Evolutionary conservation across 257 asterid species (phyloP), one percentile per base, ranked within the genome.

Genomic region (Solanum pimpinellifolium): DNA sequence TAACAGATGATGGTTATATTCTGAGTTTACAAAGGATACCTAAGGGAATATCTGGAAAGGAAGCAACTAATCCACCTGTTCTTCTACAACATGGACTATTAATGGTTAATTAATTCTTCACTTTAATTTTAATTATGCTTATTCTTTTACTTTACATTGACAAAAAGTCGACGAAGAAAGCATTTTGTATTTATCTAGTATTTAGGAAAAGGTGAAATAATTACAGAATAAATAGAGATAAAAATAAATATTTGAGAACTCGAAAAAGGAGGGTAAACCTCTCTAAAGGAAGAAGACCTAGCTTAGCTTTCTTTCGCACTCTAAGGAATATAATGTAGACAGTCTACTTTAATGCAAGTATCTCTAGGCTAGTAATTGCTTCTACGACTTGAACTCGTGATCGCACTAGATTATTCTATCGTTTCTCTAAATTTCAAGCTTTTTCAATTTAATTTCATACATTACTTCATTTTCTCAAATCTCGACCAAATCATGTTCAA

Each of bases 21-120:
- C 90, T 95, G 25, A 93, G 96, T 89, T 21, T 95, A 88, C 96
- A 94, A 80, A 92, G 98, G 87, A 93, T 95, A n/a, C 97, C 97
- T 2, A 73, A 69, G 20, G 98, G 98, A 21, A 88, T 74, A 42
- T 83, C 90, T 15, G 87, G 87, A 27, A 89, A 85, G 37, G 23
- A 65, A 29, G 91, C 85, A 75, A 87, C 87, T 37, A 90, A 86
- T 87, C 69, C 76, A 41, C 98, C 98, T 1, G 95, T 95, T 35
- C 91, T 95, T 37, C 90, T 94, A n/a, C 98, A 95, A 81, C 98
- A 95, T 88, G 98, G 98, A 29, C 88, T 95, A 81, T 47, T 92
- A 49, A 90, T 92, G 95, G 98, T 95, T 68, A 9, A 10, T 35
- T 23, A 39, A 11, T 31, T 27, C n/a, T 66, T 88, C 56, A 8